Evolutionary conservation across 768 basidiomycete species (phyloP).

Genomic region (Boletus subcaerulescens): DNA sequence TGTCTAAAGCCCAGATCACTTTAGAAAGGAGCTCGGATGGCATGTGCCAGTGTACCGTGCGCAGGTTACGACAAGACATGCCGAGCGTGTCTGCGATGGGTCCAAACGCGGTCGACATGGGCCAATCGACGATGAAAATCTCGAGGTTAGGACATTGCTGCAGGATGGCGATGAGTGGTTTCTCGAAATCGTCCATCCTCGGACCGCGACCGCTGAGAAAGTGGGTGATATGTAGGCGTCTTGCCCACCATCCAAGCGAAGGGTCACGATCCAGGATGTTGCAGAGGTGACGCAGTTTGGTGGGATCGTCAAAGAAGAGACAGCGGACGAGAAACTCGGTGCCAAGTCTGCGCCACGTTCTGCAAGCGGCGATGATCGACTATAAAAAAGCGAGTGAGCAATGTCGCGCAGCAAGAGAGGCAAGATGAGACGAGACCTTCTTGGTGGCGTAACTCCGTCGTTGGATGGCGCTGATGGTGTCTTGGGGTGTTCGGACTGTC

Average conservation of each 20-base stretch:
- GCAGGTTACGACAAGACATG: slow-evolving; percentile 48
- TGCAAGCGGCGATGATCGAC: slow-evolving; percentile 70
- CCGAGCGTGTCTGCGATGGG: slow-evolving; percentile 63
- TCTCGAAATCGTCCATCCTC: slow-evolving; percentile 48
- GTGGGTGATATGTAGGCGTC: slow-evolving; percentile 65
- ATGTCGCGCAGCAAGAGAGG: background rate
- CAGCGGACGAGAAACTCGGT: slow-evolving; percentile 67
- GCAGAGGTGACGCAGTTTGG: slow-evolving; percentile 51
- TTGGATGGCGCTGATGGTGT: slow-evolving; percentile 57
- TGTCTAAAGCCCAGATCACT: slow-evolving; percentile 69
- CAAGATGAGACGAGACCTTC: slow-evolving; percentile 41
- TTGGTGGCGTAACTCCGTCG: slow-evolving; percentile 61
- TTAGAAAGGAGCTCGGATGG: slow-evolving; percentile 55
- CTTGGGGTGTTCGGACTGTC: slow-evolving; percentile 57
- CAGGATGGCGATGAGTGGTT: slow-evolving; percentile 56
- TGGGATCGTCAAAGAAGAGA: slow-evolving; percentile 63
- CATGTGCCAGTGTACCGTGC: slow-evolving; percentile 60
- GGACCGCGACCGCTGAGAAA: slow-evolving; percentile 41
- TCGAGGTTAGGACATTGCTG: slow-evolving; percentile 69
- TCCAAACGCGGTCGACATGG: slow-evolving; percentile 57
- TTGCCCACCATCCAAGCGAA: slow-evolving; percentile 68
- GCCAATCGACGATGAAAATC: slow-evolving; percentile 67
- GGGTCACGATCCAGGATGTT: slow-evolving; percentile 48
- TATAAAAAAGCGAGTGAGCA: slow-evolving; percentile 21
- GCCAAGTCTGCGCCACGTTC: slow-evolving; percentile 57